Evolutionary conservation across 768 basidiomycete genomes (phyloP).

Genomic region (Termitomyces sp.): DNA sequence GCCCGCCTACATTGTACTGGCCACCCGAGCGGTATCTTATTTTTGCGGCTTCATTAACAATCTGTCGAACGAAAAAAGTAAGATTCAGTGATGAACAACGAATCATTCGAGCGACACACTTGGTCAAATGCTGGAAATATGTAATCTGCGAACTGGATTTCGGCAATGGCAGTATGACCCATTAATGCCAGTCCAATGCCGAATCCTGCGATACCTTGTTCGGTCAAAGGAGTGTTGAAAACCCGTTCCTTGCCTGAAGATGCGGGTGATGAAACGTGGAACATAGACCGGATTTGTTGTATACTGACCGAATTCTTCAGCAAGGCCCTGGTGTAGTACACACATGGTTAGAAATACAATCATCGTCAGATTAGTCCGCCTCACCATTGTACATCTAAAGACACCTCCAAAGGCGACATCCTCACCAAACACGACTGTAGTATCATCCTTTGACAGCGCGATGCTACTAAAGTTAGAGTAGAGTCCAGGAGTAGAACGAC

Average conservation of each 20-base stretch:
- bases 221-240: constrained; percentile 91
- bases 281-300: neutral
- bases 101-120: constrained; percentile 29
- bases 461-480: constrained; percentile 42
- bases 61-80: constrained; percentile 31
- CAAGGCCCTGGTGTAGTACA: constrained; percentile 56
- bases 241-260: constrained; percentile 78
- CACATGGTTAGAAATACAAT: neutral
- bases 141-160: constrained; percentile 89
- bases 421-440: constrained; percentile 85
- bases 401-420: constrained; percentile 94
- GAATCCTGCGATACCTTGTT: constrained; percentile 93
- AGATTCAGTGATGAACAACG: neutral
- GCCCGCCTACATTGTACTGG: constrained; percentile 71
- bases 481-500: neutral
- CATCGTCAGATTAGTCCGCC: constrained; percentile 12
- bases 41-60: constrained; percentile 96
- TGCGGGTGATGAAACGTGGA: constrained; percentile 4
- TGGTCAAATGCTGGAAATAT: constrained; percentile 96
- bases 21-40: constrained; percentile 88
- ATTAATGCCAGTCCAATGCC: constrained; percentile 89
- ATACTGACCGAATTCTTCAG: constrained; percentile 83
- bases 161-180: constrained; percentile 93
- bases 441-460: constrained; percentile 80
- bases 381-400: constrained; percentile 88